phyloP scores from a whole-genome alignment of 306 rosid genomes.

The Psophocarpus tetragonolobus region DNA sequence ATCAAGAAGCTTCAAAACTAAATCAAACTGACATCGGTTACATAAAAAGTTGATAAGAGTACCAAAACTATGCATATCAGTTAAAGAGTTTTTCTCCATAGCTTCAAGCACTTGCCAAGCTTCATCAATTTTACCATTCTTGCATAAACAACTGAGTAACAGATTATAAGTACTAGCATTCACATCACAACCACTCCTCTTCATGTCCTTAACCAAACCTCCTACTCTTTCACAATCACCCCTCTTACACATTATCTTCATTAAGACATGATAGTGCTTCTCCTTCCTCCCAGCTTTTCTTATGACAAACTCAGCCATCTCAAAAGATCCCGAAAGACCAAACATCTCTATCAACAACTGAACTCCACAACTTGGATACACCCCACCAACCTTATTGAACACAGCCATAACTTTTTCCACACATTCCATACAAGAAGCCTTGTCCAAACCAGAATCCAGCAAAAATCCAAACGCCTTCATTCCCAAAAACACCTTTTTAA shows the following conservation, averaged over 20 bases:
- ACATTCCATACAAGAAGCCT: conserved; percentile 37
- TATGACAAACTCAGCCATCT: conserved; percentile 55
- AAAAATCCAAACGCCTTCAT: conserved; percentile 63
- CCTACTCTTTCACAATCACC: conserved; percentile 52
- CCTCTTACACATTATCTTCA: conserved; percentile 51
- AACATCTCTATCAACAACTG: conserved; percentile 62
- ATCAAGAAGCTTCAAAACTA: conserved; percentile 53
- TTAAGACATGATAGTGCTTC: conserved; percentile 52
- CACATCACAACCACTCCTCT: conserved; percentile 47
- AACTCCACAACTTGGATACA: conserved; percentile 56
- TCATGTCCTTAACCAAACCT: conserved; percentile 56
- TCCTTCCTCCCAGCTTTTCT: conserved; percentile 42
- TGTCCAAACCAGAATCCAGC: conserved; percentile 34
- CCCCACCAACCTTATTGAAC: conserved; percentile 66
- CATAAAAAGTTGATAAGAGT: conserved; percentile 50
- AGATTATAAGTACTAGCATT: conserved; percentile 45
- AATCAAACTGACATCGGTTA: conserved; percentile 43
- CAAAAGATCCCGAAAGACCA: conserved; percentile 43
- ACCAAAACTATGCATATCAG: conserved; percentile 54
- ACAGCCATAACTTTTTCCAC: conserved; percentile 43
- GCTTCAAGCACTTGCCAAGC: conserved; percentile 47
- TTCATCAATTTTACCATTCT: conserved; percentile 46
- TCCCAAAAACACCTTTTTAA: conserved; percentile 25
- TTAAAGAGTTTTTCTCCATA: conserved; percentile 47
- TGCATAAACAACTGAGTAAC: conserved; percentile 56